These are phyloP conservation scores for Cenococcum geophilum DNA, from an alignment of 495 filamentous ascomycete species.

Conservation along the genomic window DNA sequence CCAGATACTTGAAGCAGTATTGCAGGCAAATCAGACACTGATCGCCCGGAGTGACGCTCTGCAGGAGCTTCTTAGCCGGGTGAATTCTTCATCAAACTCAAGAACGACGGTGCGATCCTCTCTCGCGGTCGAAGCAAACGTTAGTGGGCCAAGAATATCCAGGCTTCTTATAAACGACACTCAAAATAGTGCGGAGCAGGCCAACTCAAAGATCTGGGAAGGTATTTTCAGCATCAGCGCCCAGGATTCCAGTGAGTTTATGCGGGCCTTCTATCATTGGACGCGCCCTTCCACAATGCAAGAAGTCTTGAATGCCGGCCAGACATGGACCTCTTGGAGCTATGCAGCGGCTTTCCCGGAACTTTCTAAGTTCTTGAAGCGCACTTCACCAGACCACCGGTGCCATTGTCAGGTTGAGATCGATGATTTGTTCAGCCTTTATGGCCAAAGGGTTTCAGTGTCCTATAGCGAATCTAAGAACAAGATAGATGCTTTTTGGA, in stretches of 20 bases:
- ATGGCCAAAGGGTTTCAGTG: background rate
- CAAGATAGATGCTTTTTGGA: background rate
- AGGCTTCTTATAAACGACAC: background rate
- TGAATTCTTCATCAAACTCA: background rate
- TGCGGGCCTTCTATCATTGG: background rate
- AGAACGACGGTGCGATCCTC: background rate
- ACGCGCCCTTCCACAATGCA: background rate
- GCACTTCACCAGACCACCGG: no score
- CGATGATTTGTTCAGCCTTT: background rate
- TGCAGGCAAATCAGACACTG: background rate
- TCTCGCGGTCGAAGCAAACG: background rate
- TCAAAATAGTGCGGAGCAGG: background rate
- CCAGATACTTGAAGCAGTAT: background rate
- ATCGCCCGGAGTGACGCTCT: background rate
- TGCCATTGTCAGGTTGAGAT: background rate
- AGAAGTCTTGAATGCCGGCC: background rate
- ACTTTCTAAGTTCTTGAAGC: constrained; percentile 2
- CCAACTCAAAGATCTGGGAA: background rate
- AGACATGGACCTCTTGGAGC: background rate
- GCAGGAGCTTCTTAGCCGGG: background rate
- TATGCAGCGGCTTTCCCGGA: background rate
- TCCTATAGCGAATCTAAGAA: background rate
- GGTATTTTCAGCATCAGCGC: background rate
- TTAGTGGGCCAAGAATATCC: background rate
- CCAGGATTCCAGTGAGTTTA: background rate